phyloP scores from a whole-genome alignment of 2,329 filamentous ascomycete species.

The Ophiosphaerella korrae region DNA sequence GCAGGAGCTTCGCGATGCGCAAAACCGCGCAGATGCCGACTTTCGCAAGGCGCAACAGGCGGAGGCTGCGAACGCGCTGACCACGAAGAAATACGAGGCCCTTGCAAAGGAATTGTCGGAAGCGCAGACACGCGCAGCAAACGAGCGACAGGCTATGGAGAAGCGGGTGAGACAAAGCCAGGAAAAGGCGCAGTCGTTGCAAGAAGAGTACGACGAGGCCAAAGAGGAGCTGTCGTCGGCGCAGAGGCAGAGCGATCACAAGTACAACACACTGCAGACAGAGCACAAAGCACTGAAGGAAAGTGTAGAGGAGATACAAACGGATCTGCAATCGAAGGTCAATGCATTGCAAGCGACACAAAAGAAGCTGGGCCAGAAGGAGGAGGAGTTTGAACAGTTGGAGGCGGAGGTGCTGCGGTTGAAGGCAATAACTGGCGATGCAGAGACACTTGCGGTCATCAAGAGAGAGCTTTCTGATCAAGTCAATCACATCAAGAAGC shows the following conservation, averaged over 20 bases:
- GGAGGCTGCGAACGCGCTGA: slow-evolving; percentile 58
- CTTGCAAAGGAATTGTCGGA: slow-evolving; percentile 62
- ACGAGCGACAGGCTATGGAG: slow-evolving; percentile 62
- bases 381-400: slow-evolving; percentile 72
- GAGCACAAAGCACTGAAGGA: slow-evolving; percentile 64
- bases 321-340: slow-evolving; percentile 63
- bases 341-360: slow-evolving; percentile 65
- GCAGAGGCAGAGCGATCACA: slow-evolving; percentile 67
- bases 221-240: slow-evolving; percentile 74
- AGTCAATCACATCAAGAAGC: slow-evolving; percentile 82
- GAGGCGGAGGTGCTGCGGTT: slow-evolving; percentile 83
- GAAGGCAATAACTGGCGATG: slow-evolving; percentile 85
- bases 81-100: slow-evolving; percentile 60
- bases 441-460: slow-evolving; percentile 82
- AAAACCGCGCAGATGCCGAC: slow-evolving; percentile 82
- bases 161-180: slow-evolving; percentile 61
- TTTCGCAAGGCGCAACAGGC: slow-evolving; percentile 70
- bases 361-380: slow-evolving; percentile 69
- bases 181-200: slow-evolving; percentile 73
- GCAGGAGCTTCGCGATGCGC: slow-evolving; percentile 80
- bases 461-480: slow-evolving; percentile 89
- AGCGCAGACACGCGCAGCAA: slow-evolving; percentile 58
- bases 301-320: slow-evolving; percentile 64
- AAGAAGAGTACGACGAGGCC: slow-evolving; percentile 83
- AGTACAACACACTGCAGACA: slow-evolving; percentile 64